Conservation (phyloP, 73 alveolate genomes). For the Paramecium sonneborni region DNA sequence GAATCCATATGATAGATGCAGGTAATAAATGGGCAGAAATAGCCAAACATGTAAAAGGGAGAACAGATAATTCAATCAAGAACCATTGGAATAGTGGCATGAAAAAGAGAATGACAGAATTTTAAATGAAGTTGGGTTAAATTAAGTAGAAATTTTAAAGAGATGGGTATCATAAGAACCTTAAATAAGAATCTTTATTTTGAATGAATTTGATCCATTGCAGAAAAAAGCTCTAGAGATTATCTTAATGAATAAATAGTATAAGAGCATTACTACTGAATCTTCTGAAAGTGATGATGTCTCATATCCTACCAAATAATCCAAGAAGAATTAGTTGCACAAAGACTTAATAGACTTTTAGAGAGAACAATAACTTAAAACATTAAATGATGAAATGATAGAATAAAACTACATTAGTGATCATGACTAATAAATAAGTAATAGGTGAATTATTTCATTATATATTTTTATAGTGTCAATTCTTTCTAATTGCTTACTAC, state of each 20-base stretch:
- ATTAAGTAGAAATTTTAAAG: neutral
- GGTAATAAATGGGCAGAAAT: slow-evolving; percentile 88
- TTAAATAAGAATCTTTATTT: neutral
- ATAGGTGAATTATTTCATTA: neutral
- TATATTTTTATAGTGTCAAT: neutral
- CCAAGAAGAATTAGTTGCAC: neutral
- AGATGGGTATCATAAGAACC: slow-evolving; percentile 19
- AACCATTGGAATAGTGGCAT: slow-evolving; percentile 90
- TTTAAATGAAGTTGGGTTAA: slow-evolving; percentile 11
- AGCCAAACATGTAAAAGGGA: slow-evolving; percentile 80
- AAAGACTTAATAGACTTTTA: neutral
- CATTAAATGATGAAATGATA: neutral
- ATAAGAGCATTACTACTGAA: neutral
- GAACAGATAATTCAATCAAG: slow-evolving; percentile 87
- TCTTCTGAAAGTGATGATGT: neutral
- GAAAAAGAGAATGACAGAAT: slow-evolving; percentile 78
- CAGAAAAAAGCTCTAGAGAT: slow-evolving; percentile 25
- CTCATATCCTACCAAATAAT: neutral
- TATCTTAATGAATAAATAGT: neutral
- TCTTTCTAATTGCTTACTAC: neutral
- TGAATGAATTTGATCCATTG: slow-evolving; percentile 14
- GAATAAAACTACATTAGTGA: neutral
- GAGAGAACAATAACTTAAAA: neutral
- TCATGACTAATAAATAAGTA: neutral
- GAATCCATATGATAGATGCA: neutral